Conservation (phyloP, 2,329 filamentous ascomycete species). For the Nothophaeocryptopus gaeumannii region DNA sequence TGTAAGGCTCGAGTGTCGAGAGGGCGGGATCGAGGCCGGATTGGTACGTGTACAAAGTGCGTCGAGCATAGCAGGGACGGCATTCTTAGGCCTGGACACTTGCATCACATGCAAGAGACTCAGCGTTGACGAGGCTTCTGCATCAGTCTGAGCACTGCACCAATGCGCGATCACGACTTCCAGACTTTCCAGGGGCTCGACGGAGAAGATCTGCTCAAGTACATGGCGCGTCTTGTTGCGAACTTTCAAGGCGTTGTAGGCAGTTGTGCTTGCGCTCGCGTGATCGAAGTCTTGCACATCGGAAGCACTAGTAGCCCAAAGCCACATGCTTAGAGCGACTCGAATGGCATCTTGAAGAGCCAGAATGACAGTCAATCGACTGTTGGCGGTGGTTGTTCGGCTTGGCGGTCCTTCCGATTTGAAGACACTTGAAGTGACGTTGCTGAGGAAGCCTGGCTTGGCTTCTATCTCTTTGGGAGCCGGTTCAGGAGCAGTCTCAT, state of each 20-base stretch:
- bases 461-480: conserved; percentile 72
- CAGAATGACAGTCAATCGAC: conserved; percentile 86
- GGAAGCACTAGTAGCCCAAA: conserved; percentile 71
- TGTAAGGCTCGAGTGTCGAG: conserved; percentile 82
- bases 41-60: conserved; percentile 94
- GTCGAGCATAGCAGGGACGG: conserved; percentile 91
- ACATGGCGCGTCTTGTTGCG: conserved; percentile 83
- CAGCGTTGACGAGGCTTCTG: conserved; percentile 60
- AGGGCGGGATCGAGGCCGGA: conserved; percentile 71
- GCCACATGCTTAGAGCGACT: conserved; percentile 92
- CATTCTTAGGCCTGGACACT: conserved; percentile 84
- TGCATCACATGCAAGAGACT: conserved; percentile 87
- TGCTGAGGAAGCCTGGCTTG: conserved; percentile 82
- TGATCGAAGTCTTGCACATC: conserved; percentile 60
- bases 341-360: conserved; percentile 94
- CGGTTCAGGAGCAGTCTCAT: conserved; percentile 69
- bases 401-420: conserved; percentile 66
- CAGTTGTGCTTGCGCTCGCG: conserved; percentile 68
- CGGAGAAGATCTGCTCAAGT: conserved; percentile 87
- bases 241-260: conserved; percentile 89
- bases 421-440: conserved; percentile 90
- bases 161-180: conserved; percentile 88
- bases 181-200: conserved; percentile 87
- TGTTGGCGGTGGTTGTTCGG: conserved; percentile 86
- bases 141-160: conserved; percentile 52